Evolutionary conservation across 371 early-diverging fungal species (phyloP).

Genomic region (Synchytrium microbalum): DNA sequence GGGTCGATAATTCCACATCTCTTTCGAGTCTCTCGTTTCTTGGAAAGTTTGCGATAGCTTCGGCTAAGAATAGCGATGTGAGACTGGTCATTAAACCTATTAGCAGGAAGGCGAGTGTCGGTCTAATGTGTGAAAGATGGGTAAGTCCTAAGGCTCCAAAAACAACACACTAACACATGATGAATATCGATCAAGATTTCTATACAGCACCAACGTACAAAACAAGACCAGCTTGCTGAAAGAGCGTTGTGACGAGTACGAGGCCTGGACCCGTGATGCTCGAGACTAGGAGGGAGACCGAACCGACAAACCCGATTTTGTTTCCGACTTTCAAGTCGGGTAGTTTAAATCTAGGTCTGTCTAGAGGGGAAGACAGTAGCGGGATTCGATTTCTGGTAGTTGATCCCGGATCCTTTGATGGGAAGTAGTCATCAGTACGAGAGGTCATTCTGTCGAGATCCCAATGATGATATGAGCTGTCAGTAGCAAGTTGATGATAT

Average conservation of each 20-base stretch:
- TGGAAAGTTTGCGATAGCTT: conserved; percentile 37
- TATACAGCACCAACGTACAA: background rate
- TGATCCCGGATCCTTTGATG: too few relatives aligned
- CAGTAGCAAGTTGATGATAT: too few relatives aligned
- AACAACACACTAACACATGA: too few relatives aligned
- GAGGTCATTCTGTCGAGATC: too few relatives aligned
- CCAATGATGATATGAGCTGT: too few relatives aligned
- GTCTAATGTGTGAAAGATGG: conserved; percentile 14
- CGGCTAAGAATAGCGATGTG: conserved; percentile 33
- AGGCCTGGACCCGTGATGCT: background rate
- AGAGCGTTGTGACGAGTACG: background rate
- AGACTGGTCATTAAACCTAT: conserved; percentile 29
- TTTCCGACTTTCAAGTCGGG: background rate
- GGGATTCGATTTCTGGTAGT: too few relatives aligned
- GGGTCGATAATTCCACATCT: conserved; percentile 39
- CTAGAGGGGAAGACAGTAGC: too few relatives aligned
- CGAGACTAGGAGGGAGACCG: background rate
- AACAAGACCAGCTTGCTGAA: background rate
- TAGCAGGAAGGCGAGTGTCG: conserved; percentile 24
- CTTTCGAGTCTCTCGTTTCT: conserved; percentile 33
- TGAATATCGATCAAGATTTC: too few relatives aligned
- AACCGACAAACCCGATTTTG: background rate
- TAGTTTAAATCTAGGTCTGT: background rate
- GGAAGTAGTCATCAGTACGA: too few relatives aligned
- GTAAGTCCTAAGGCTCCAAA: background rate